Base-by-base conservation (phyloP, 2,329 filamentous ascomycete genomes). In the Stemphylium vesicarium region DNA sequence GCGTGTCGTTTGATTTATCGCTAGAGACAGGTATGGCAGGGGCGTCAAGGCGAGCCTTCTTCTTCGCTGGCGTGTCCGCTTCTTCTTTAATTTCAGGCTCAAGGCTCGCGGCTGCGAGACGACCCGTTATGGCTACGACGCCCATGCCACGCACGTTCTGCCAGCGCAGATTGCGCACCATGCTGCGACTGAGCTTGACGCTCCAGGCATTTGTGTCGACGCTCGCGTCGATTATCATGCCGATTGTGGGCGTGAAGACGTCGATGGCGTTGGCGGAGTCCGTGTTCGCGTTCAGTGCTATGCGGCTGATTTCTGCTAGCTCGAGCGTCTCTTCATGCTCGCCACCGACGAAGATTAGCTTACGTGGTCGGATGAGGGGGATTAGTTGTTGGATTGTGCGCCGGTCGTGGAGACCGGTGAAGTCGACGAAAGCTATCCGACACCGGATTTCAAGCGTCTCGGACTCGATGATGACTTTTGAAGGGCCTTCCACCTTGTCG, bases 161-260 rank as follows among this genome's bases (percentile, higher is more conserved):
- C 95, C 95, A 98, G 70, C 91, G 91, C 56, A 99, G 82, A 64
- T 89, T 89, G 76, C 91, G 91, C 55, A 96, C 90, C 16, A 99
- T 85, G 39, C 85, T 81, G 64, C 94, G 91, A 43, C 91, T 92
- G 15, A 99, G 83, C 75, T 93, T 96, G 56, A 99, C 90, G 20
- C 91, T 88, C 95, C 96, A 99, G 4, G 95, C 93, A 72, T 98
- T 97, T 4, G 94, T 98, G 73, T 99, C 95, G 37, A 98, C 94
- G 69, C 93, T 97, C 11, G 94, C 95, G 74, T 99, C 88, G 37
- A 99, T 83, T 12, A 82, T 80, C 31, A 84, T 80, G 20, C 92
- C 92, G n/a, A 91, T 80, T 9, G 79, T 76, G 1, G 95, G 95
- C 0, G 91, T 92, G 71, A 94, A 94, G 4, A 99, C 91, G 60